A percentile compares a stretch with the other conserved stretches of the same genome.
Evolutionary conservation across 1,139 yeast genomes (phyloP).

Genomic region (Protomyces lactucae-debilis): DNA sequence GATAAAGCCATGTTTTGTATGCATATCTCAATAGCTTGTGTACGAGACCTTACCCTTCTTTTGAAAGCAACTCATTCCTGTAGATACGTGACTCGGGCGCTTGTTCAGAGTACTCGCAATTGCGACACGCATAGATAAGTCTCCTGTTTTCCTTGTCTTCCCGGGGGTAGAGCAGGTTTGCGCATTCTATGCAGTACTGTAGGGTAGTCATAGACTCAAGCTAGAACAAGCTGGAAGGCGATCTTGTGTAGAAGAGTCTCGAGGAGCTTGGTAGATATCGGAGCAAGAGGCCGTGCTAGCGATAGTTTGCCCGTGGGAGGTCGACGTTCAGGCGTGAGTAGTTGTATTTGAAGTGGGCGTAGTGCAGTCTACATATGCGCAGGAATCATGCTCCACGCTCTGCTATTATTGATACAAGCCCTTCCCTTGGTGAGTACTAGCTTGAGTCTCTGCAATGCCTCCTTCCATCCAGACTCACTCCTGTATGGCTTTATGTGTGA

Average conservation of each 20-base stretch:
- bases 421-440: background rate
- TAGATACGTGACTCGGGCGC: slow-evolving; percentile 88
- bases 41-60: slow-evolving; percentile 46
- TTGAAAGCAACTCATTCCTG: slow-evolving; percentile 85
- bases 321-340: too few species aligned
- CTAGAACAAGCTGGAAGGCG: too few species aligned
- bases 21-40: too few species aligned
- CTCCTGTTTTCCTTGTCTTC: slow-evolving; percentile 73
- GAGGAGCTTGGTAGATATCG: too few species aligned
- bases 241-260: too few species aligned
- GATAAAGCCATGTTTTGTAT: too few species aligned
- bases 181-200: slow-evolving; percentile 42
- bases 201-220: slow-evolving; percentile 17
- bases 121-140: slow-evolving; percentile 85
- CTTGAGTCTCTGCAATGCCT: too few species aligned
- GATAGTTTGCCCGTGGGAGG: too few species aligned
- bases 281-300: too few species aligned
- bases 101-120: slow-evolving; percentile 87
- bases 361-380: too few species aligned
- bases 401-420: background rate
- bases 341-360: too few species aligned
- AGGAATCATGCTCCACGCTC: too few species aligned
- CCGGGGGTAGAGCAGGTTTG: slow-evolving; percentile 97
- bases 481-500: background rate
- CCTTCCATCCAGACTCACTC: background rate